Base-by-base conservation (phyloP, 305 asterid species). In the Salvia sclarea region DNA sequence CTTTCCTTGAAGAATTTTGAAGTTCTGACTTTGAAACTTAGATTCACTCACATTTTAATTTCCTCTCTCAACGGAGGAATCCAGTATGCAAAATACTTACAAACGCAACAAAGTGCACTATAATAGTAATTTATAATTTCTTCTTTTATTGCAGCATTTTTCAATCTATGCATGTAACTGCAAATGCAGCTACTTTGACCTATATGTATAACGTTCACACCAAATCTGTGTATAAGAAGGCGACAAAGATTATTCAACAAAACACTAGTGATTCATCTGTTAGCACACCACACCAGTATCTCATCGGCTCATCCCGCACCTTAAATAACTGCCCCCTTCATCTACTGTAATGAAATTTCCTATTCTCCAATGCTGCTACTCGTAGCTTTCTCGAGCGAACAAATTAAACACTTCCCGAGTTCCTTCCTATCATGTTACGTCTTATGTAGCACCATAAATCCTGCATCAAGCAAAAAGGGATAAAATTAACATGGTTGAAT, bases 181-280 rank as follows among this genome's bases (percentile, higher is more conserved):
- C 47, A 24, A 13, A 47, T 11, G 55, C 52, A 73, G 55, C 54
- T 37, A 13, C 28, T 35, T 33, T 65, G n/a, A 47, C 33, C 30
- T 41, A 33, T 49, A 9, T 28, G 8, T n/a, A 35, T 30, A 31
- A 45, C 37, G 14, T 68, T 1, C 45, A 68, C 17, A n/a, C 5
- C 22, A 52, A 40, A 17, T 56, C 16, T 53, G 28, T 52, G 69
- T 31, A 55, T 58, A 40, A 59, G 22, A 9, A 25, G 10, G 49
- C 20, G 43, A 18, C 18, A 17, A 33, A 24, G 50, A 65, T 65
- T 25, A 45, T 72, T 63, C 67, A 53, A 16, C 8, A 13, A 65
- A 30, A 35, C 31, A 21, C 37, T 8, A 45, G 17, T 56, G 33
- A 67, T 28, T 31, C 5, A 48, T 58, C 28, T 41, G 16, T 60